A percentile compares a stretch with the other conserved stretches of the same genome.
phyloP scores from a whole-genome alignment of 2,329 filamentous ascomycete genomes.

The Lachnellula hyalina region DNA sequence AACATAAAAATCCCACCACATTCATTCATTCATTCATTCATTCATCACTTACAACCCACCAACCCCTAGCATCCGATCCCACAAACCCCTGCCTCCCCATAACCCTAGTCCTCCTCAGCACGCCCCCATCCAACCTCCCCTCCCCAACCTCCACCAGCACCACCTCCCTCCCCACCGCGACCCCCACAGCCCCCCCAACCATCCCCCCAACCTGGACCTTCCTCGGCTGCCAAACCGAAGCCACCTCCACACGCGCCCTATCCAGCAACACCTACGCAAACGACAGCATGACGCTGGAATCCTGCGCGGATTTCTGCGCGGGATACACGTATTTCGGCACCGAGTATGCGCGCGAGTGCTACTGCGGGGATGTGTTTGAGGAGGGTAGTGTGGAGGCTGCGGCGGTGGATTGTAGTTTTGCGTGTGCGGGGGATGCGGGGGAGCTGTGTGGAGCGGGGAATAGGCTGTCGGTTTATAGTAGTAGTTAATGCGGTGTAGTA shows the following conservation, averaged over 20 bases:
- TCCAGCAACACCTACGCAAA: neutral
- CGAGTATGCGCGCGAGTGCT: slow-evolving; percentile 5
- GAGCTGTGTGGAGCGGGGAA: slow-evolving; percentile 17
- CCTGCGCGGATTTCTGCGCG: neutral
- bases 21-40: no score
- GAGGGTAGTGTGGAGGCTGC: neutral
- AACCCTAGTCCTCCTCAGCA: slow-evolving; percentile 2
- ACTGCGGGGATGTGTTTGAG: slow-evolving; percentile 1
- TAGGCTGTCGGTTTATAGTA: neutral
- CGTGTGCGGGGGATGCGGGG: neutral
- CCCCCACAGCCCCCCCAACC: neutral
- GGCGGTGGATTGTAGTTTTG: slow-evolving; percentile 1
- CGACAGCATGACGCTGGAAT: slow-evolving; percentile 1
- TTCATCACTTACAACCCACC: slow-evolving; percentile 3
- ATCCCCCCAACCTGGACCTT: slow-evolving; percentile 2
- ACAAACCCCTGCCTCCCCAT: slow-evolving; percentile 5
- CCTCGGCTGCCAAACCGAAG: slow-evolving; percentile 26
- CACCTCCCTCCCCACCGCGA: neutral
- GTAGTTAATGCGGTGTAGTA: neutral
- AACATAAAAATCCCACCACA: neutral
- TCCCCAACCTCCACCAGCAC: no score
- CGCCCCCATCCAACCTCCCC: neutral
- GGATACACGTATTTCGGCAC: slow-evolving; percentile 3
- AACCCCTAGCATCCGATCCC: neutral
- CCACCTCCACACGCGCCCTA: slow-evolving; percentile 20